These are phyloP conservation scores for Nannizzia gypsea DNA, from an alignment of 2,329 filamentous ascomycete genomes.

Conservation along the genomic window DNA sequence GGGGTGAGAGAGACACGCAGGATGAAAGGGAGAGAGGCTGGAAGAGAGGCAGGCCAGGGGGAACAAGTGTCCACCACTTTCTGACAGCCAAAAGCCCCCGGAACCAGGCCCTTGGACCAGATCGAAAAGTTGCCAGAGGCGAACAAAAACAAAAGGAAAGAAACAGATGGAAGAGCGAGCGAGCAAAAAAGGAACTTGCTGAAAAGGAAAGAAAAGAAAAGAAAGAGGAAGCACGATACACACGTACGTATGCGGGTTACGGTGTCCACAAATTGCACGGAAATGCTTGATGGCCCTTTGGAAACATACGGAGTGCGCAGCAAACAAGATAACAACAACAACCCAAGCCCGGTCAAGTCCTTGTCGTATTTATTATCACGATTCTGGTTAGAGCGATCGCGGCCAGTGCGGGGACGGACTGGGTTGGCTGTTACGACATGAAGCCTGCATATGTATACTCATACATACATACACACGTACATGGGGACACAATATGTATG, in stretches of 20 bases:
- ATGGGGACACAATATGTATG: background rate
- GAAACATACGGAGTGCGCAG: background rate
- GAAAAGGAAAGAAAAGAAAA: background rate
- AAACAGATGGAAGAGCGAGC: background rate
- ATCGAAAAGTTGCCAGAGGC: background rate
- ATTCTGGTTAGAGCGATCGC: slow-evolving; percentile 1
- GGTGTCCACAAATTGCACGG: background rate
- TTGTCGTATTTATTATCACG: slow-evolving; percentile 1
- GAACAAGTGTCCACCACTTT: background rate
- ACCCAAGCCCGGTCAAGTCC: background rate
- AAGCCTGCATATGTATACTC: slow-evolving; percentile 3
- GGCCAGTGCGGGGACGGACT: slow-evolving; percentile 3
- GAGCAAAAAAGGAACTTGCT: background rate
- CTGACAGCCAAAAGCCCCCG: background rate
- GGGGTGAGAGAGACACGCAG: background rate
- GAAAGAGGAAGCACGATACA: background rate
- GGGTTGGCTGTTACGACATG: slow-evolving; percentile 1
- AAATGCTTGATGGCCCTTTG: background rate
- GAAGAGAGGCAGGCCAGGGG: background rate
- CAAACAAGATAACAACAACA: background rate
- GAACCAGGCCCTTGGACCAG: background rate
- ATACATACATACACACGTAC: too few relatives aligned
- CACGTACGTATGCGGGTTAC: background rate
- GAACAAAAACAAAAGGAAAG: background rate
- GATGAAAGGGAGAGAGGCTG: background rate